These are phyloP conservation scores for Sporothrix inflata DNA, from an alignment of 2,329 filamentous ascomycete species.

Conservation along the genomic window DNA sequence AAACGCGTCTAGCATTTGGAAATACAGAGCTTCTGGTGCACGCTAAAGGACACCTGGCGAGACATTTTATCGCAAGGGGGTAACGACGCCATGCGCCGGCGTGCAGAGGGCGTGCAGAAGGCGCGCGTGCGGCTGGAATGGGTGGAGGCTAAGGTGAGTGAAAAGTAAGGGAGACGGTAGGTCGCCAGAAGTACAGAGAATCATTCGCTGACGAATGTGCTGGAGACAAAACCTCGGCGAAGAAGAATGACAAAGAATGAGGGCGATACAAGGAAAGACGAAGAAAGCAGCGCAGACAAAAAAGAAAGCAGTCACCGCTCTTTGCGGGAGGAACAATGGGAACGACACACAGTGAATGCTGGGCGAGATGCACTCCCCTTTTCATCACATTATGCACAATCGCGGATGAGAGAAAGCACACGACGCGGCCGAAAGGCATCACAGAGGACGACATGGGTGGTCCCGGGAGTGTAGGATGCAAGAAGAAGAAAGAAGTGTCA, in stretches of 20 bases:
- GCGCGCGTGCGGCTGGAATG: too few species aligned
- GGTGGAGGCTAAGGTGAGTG: neutral
- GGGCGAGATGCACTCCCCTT: constrained; percentile 3
- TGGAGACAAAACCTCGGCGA: neutral
- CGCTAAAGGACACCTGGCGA: too few species aligned
- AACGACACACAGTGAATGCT: neutral
- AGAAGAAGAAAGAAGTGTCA: neutral
- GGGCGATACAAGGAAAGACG: too few species aligned
- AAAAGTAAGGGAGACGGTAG: neutral
- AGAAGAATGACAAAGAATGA: neutral
- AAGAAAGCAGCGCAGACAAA: neutral
- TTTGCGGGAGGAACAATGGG: neutral
- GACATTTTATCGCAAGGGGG: too few species aligned
- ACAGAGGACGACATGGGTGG: too few species aligned
- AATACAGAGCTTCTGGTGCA: too few species aligned
- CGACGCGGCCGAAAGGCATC: neutral
- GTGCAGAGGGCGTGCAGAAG: too few species aligned
- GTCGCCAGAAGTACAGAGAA: neutral
- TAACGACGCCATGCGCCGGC: too few species aligned
- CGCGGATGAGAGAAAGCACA: neutral
- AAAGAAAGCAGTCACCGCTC: constrained; percentile 12
- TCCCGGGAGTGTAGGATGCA: neutral
- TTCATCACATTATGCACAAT: constrained; percentile 12
- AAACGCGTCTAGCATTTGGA: neutral
- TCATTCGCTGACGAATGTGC: neutral